A percentile compares a stretch with the other conserved stretches of the same genome.
Evolutionary conservation across 768 basidiomycete species (phyloP).

Genomic region (Tylopilus sp.): DNA sequence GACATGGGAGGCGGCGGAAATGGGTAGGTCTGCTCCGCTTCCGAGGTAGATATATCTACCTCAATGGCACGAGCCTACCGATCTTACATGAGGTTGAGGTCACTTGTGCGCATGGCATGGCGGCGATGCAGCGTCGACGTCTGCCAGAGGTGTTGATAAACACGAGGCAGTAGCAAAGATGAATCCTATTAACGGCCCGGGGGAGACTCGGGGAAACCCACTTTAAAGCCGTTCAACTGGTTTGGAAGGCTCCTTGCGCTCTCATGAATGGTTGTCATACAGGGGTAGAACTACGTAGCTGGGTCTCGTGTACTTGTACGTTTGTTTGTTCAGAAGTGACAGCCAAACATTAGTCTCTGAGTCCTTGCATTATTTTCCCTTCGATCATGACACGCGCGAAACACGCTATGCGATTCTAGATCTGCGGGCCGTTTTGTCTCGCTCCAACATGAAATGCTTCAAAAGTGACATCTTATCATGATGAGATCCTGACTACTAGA

Average conservation of each 20-base stretch:
- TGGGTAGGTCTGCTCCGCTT: constrained; percentile 13
- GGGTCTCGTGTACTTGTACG: constrained; percentile 11
- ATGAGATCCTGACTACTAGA: constrained; percentile 16
- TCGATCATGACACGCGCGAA: constrained; percentile 19
- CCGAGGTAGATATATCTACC: constrained; percentile 28
- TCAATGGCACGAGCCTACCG: constrained; percentile 9
- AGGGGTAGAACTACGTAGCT: neutral
- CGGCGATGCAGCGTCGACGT: constrained; percentile 13
- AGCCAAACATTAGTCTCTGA: neutral
- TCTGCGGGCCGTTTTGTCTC: neutral
- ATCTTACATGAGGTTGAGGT: constrained; percentile 28
- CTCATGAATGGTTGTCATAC: neutral
- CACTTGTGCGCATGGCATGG: constrained; percentile 27
- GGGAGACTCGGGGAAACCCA: neutral
- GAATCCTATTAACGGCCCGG: no score
- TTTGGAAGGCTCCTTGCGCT: constrained; percentile 23
- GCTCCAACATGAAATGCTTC: neutral
- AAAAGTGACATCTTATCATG: constrained; percentile 22
- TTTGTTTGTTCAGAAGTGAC: constrained; percentile 12
- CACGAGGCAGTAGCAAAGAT: constrained; percentile 22
- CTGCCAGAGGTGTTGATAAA: constrained; percentile 13
- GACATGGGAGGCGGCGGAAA: constrained; percentile 25
- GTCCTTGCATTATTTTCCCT: no score
- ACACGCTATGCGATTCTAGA: constrained; percentile 16
- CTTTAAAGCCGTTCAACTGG: neutral